Evolutionary conservation across 169 alveolate genomes (phyloP), one percentile per base, ranked within the genome.

Genomic region (Plasmodium billcollinsi): DNA sequence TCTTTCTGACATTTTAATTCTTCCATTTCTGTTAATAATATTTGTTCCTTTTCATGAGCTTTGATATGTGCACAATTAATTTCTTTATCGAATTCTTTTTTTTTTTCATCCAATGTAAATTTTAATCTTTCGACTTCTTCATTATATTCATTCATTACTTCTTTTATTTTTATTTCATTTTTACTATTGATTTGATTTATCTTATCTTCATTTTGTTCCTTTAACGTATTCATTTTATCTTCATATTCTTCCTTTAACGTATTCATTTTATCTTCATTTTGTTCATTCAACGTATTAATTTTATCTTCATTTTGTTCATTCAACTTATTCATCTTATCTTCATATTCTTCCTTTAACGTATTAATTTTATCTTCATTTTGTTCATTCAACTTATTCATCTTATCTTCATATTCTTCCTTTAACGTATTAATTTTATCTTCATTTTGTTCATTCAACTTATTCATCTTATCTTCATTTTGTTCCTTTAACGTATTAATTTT

Each of bases 21-120:
- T 7, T 80, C 90, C 29, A 43, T 67, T 80, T 80, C 58, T 12
- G 20, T 18, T 39, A 52, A 26, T 14, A 80, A 69, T 4, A 39
- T 21, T 56, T 69, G 61, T 11, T 80, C 83, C 49, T 33, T 80
- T 54, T 80, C 85, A 49, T 69, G 71, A 12, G 75, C 47, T 80
- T 66, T 24, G 39, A 56, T 15, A 7, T 29, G 73, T 52, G 69
- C 43, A 49, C 39, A 14, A 56, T 80, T 80, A 67, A 80, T 33
- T 14, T 80, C 90, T 39, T 80, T 26, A 54, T 80, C 83, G 56
- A 45, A 69, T n/a, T 21, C 6, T 21, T 62, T 43, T 47, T 67
- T 39, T 61, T 67, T 80, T 29, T 20, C 45, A 47, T 54, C 43
- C 21, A 67, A 39, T 9, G 67, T 62, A 29, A 67, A 65, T 18